Percentiles rank a stretch among this genome's conserved stretches.
Conservation (phyloP, 495 filamentous ascomycete species). For the Thermochaetoides thermophila region DNA sequence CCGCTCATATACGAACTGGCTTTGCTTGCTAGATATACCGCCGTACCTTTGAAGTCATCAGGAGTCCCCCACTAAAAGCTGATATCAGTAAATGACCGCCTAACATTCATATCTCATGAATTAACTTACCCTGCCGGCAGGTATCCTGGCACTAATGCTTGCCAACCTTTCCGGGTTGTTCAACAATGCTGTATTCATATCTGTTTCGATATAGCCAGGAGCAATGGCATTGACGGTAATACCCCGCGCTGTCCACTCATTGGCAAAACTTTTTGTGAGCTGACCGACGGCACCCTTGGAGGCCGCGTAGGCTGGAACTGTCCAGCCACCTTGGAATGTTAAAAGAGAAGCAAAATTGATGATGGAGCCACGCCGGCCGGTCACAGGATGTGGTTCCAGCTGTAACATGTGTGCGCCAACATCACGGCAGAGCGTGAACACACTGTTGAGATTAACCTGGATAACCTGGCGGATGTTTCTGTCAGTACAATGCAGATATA, state of each 20-base stretch:
- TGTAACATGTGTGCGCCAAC: slow-evolving; percentile 71
- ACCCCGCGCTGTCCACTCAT: slow-evolving; percentile 70
- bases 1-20: slow-evolving; percentile 73
- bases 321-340: slow-evolving; percentile 83
- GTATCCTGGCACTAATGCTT: slow-evolving; percentile 70
- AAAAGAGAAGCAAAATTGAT: slow-evolving; percentile 79
- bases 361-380: slow-evolving; percentile 54
- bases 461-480: slow-evolving; percentile 60
- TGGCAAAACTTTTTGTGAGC: slow-evolving; percentile 74
- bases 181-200: slow-evolving; percentile 81
- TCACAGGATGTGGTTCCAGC: slow-evolving; percentile 34
- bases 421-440: slow-evolving; percentile 74
- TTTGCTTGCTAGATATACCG: slow-evolving; percentile 62
- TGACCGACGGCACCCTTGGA: slow-evolving; percentile 78
- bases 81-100: background rate
- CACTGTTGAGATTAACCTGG: slow-evolving; percentile 68
- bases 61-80: slow-evolving; percentile 70
- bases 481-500: background rate
- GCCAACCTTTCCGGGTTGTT: slow-evolving; percentile 50
- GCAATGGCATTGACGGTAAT: slow-evolving; percentile 73
- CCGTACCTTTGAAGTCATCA: slow-evolving; percentile 78
- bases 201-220: slow-evolving; percentile 72
- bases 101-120: background rate
- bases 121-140: slow-evolving; percentile 44
- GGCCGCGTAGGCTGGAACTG: slow-evolving; percentile 81